Base-by-base conservation (phyloP, 2,329 filamentous ascomycete species). In the Phyllosticta ampelicida region DNA sequence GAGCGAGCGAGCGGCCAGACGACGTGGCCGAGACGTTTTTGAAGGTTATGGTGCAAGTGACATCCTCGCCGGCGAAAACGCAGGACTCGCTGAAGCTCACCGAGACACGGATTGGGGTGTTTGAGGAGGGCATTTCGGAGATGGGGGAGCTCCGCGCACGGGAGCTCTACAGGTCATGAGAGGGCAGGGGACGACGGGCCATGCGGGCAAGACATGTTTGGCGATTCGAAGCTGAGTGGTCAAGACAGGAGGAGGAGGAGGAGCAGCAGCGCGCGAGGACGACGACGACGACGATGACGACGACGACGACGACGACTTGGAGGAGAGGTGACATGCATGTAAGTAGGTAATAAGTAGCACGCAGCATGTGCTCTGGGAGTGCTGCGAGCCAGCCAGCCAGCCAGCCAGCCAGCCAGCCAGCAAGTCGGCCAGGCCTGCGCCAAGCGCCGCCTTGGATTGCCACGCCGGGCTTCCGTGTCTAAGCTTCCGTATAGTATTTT, bases 1-100 rank as follows among this genome's bases (percentile, higher is more conserved):
- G 54, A 68, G 68, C 6, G 68, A 66, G 65, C 56, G 66, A 67
- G 62, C 67, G 64, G 60, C 69, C 67, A 63, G 62, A 62, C 20
- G 68, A 63, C n/a, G 83, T 80, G 62, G 67, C 72, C 28, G 80
- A 77, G 54, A 91, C 81, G 71, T 99, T 99, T 75, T 87, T 92
- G 76, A 99, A 99, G 54, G 89, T 96, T 72, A 99, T 95, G 64
- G 86, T 90, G 75, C 94, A 97, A 75, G 91, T 89, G 68, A 97
- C 83, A 69, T 96, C 87, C 78, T 99, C 94, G 73, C 94, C 94
- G 59, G 94, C 89, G 75, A 97, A 99, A 67, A 99, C 89, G 62
- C 89, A 91, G 72, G 92, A 86, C 70, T 95, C 89, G 72, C 90
- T 87, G 88, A 92, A 99, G 76, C 86, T 86, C 73, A 99, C 89